Conservation (phyloP, 805 yeast species). For the Hanseniaspora occidentalis region DNA sequence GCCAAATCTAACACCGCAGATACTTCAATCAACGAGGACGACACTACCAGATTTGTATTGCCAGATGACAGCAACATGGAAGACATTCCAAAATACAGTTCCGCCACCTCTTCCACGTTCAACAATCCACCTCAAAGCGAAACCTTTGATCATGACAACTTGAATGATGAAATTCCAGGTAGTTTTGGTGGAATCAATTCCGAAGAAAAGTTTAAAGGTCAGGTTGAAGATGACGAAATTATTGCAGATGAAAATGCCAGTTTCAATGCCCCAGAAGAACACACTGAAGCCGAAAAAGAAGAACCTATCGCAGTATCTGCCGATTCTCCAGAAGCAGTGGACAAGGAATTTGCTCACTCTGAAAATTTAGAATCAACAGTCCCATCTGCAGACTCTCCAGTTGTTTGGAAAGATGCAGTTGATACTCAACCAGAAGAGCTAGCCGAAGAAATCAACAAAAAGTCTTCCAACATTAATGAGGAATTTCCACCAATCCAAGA, state of each 20-base stretch:
- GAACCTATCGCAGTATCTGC: not conserved
- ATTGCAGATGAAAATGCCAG: slow-evolving; percentile 6
- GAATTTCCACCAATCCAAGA: slow-evolving; percentile 58
- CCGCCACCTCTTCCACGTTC: slow-evolving; percentile 81
- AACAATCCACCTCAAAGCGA: slow-evolving; percentile 80
- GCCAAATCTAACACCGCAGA: slow-evolving; percentile 13
- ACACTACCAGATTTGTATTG: slow-evolving; percentile 8
- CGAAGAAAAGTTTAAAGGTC: not conserved
- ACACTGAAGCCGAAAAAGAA: not conserved
- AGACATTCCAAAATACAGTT: slow-evolving; percentile 44
- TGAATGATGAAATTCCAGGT: slow-evolving; percentile 3
- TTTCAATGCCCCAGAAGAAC: slow-evolving; percentile 1
- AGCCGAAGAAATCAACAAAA: too few relatives aligned
- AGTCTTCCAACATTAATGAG: slow-evolving; percentile 20
- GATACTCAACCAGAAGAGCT: slow-evolving; percentile 2
- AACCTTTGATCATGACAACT: slow-evolving; percentile 12
- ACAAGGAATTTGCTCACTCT: slow-evolving; percentile 7
- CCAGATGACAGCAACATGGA: slow-evolving; percentile 2
- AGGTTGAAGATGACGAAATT: not conserved
- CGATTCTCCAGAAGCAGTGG: not conserved
- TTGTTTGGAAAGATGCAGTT: slow-evolving; percentile 7
- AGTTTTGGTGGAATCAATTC: not conserved
- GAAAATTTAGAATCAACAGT: slow-evolving; percentile 4
- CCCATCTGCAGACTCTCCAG: slow-evolving; percentile 4
- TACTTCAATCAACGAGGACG: slow-evolving; percentile 20